phyloP scores from a whole-genome alignment of 176 grass and related monocot species.

The Pharus latifolius region DNA sequence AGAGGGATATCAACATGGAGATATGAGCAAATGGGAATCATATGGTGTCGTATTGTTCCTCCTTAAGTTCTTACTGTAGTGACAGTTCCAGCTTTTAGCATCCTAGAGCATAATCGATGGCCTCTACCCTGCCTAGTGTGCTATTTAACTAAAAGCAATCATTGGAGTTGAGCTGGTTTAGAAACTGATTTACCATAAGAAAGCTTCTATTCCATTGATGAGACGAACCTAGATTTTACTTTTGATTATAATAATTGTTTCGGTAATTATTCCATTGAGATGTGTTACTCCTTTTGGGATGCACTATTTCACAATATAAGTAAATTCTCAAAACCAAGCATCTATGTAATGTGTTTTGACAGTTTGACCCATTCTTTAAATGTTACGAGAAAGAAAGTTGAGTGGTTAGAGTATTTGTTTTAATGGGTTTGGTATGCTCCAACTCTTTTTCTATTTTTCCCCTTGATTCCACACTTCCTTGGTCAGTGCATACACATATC shows the following conservation, averaged over 20 bases:
- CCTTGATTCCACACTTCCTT: too few species aligned
- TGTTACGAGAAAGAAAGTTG: too few species aligned
- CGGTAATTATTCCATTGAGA: not conserved
- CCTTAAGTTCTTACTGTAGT: not conserved
- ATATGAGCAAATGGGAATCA: not conserved
- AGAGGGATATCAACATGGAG: not conserved
- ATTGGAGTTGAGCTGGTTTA: not conserved
- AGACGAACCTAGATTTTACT: not conserved
- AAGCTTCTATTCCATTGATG: not conserved
- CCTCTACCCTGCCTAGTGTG: not conserved
- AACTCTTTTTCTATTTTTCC: too few species aligned
- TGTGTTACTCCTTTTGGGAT: too few species aligned
- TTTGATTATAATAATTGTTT: not conserved
- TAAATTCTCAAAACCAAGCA: too few species aligned
- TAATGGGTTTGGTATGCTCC: too few species aligned
- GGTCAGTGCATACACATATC: too few species aligned
- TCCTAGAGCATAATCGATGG: constrained; percentile 2
- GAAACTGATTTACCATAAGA: not conserved
- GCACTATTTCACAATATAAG: too few species aligned
- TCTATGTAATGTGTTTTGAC: too few species aligned
- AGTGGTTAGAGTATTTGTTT: too few species aligned
- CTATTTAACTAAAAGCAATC: not conserved
- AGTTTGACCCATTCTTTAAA: too few species aligned
- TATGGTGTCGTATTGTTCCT: not conserved
- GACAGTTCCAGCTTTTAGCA: not conserved